Evolutionary conservation across 257 asterid genomes (phyloP), one percentile per base, ranked within the genome.

Genomic region (Asclepias syriaca): DNA sequence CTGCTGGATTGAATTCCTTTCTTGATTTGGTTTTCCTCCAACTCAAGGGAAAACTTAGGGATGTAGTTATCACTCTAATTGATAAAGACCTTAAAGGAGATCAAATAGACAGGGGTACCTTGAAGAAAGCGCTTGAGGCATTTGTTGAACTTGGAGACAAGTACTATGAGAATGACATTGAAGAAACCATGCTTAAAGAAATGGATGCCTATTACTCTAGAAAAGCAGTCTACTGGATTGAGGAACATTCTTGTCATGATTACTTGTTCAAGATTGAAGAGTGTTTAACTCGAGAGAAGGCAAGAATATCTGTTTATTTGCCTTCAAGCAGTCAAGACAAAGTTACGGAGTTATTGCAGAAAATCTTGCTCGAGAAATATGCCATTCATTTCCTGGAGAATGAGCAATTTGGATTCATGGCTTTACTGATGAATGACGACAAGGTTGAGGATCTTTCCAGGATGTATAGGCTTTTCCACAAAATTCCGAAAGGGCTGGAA

Each of bases 211-310:
- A 75, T 82, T 89, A 89, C 74, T 87, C 88, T 70, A 60, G 84
- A 43, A 87, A 87, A 75, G 87, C 92, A 18, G 87, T 90, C 21
- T 79, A 73, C 60, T 89, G 92, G 92, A 81, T 87, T 18, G 74
- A 74, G 58, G 77, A 84, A 48, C 87, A 89, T 78, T 84, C 92
- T 18, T 89, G 89, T 77, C 88, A 89, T 15, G 90, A 79, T 65
- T 89, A 87, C 72, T 82, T 89, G 90, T 51, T 81, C 74, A 84
- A 87, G 84, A 92, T 71, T n/a, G 95, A 88, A 67, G 87, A 86
- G 51, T 84, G 88, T 73, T 79, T 86, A 83, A 82, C 72, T 55
- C 75, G 73, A 77, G 95, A 88, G 80, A 79, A 83, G 75, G 88
- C 83, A 18, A 76, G 90, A 59, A 88, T 80, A 10, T 68, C 84